Evolutionary conservation across 2,329 filamentous ascomycete genomes (phyloP), one percentile per base, ranked within the genome.

Genomic region (Colletotrichum liaoningense): DNA sequence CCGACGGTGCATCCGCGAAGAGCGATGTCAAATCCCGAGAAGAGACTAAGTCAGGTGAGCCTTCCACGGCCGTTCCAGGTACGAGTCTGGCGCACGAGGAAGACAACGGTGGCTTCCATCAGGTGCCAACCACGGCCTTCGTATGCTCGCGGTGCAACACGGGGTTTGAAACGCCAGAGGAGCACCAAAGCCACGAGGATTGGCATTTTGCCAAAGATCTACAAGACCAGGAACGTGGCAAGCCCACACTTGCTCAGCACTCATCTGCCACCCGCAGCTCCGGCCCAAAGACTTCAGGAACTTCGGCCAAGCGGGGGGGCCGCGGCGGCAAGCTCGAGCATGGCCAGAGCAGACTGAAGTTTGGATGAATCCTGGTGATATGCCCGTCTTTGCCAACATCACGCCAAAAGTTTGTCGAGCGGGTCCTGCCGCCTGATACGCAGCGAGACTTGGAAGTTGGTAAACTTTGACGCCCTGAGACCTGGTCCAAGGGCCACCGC

Each of bases 201-300:
- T 98, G 95, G 93, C 97, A 99, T 83, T 93, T 98, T 83, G 97
- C 97, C 58, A 94, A 94, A 83, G 93, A 96, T 77, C 87, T 99
- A 35, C 92, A 95, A 76, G 88, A 91, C 2, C 82, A 87, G 70
- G 88, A 93, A 84, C 87, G 88, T 86, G 86, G 83, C 82, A 85
- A 77, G 72, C 78, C 81, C 73, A 78, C 81, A 85, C 86, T 87
- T 81, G 86, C 79, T 76, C 82, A 81, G 67, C 80, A 80, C 72
- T 74, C 78, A 75, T 75, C 77, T 75, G 71, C 80, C 77, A 80
- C 78, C 75, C 79, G 78, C 78, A 83, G 73, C 76, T 70, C 76
- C 46, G 69, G 70, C 67, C 74, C 76, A 68, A 81, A 79, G 74
- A 76, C 78, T 73, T 78, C 80, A 72, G 79, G 81, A 79, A 78